Conservation (phyloP, 345 rosid species). For the Psidium guajava region DNA sequence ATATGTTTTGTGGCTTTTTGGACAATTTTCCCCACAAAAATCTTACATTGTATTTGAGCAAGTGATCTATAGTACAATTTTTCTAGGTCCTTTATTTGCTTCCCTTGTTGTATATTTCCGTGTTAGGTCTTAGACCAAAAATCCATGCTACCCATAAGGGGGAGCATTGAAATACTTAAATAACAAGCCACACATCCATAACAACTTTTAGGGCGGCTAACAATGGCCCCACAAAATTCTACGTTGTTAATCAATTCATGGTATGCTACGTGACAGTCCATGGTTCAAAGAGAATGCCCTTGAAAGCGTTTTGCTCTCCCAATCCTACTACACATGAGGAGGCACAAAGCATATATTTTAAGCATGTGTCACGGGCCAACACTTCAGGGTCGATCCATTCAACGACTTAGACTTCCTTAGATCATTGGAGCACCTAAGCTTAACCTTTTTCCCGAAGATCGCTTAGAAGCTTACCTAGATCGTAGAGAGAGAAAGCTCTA, state of each 20-base stretch:
- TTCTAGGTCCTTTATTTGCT: not conserved
- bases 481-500: too few species aligned
- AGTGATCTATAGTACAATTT: not conserved
- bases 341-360: too few species aligned
- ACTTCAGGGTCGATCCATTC: too few species aligned
- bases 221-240: not conserved
- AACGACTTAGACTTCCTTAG: too few species aligned
- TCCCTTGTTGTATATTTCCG: not conserved
- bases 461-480: too few species aligned
- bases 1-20: too few species aligned
- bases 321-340: not conserved
- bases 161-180: not conserved
- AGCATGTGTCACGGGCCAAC: too few species aligned
- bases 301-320: not conserved
- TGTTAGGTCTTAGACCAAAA: not conserved
- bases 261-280: not conserved
- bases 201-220: not conserved
- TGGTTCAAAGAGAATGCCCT: not conserved
- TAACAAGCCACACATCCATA: not conserved
- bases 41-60: not conserved
- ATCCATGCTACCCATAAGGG: rapidly evolving
- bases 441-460: too few species aligned
- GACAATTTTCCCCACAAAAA: not conserved
- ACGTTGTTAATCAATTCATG: not conserved
- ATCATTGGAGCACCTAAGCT: too few species aligned